phyloP scores from a whole-genome alignment of 1,284 basidiomycete species.

The Cutaneotrichosporon spelunceum region DNA sequence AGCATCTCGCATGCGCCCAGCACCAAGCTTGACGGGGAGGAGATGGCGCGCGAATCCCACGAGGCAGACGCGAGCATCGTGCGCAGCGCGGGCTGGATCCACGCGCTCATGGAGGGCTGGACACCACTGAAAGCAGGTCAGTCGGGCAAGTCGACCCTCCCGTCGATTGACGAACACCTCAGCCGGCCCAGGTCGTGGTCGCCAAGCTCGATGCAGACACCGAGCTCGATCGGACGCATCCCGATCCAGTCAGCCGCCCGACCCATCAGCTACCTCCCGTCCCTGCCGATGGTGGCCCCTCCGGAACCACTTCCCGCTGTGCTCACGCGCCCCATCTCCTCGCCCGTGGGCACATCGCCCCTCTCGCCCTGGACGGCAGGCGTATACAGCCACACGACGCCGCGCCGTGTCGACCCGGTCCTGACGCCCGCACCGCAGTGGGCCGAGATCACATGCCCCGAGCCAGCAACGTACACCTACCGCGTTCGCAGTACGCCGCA shows the following conservation, averaged over 20 bases:
- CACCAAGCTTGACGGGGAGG: slow-evolving; percentile 3
- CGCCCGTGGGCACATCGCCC: neutral
- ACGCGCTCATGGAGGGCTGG: neutral
- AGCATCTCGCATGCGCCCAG: neutral
- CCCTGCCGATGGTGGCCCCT: neutral
- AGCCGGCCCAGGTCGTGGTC: neutral
- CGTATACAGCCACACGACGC: neutral
- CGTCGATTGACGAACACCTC: neutral
- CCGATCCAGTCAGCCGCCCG: neutral
- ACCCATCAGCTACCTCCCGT: neutral
- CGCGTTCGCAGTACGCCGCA: neutral
- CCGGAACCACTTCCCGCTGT: neutral
- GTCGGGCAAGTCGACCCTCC: neutral
- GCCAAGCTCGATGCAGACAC: neutral
- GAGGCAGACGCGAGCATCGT: slow-evolving; percentile 11
- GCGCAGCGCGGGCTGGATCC: slow-evolving; percentile 13
- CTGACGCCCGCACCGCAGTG: neutral
- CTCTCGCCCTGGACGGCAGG: neutral
- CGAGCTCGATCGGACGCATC: neutral
- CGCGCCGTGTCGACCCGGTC: neutral
- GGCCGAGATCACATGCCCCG: neutral
- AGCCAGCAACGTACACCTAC: neutral
- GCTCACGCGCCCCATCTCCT: neutral
- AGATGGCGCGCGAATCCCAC: neutral
- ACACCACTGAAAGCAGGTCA: neutral